Evolutionary conservation across 2,329 filamentous ascomycete species (phyloP).

Genomic region (Zarea fungicola): DNA sequence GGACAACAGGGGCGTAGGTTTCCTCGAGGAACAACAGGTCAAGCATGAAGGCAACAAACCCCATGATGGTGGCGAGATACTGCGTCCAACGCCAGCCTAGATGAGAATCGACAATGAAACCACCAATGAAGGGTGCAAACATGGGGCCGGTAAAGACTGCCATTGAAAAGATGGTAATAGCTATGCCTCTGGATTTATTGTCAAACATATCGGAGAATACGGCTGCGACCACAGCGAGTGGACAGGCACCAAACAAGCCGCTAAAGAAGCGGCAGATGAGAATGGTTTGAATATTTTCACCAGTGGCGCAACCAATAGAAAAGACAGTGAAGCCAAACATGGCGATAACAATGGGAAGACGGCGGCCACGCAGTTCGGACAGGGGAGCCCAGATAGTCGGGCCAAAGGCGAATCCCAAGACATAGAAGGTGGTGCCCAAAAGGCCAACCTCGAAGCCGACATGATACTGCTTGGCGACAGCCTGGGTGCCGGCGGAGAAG

Average conservation of each 20-base stretch:
- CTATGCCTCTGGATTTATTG: conserved; percentile 53
- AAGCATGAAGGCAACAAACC: conserved; percentile 52
- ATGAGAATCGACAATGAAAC: conserved; percentile 57
- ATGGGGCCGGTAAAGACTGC: conserved; percentile 61
- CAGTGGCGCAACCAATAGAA: conserved; percentile 58
- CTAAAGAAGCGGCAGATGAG: conserved; percentile 68
- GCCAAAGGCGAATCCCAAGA: conserved; percentile 67
- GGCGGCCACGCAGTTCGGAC: conserved; percentile 65
- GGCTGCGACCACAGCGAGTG: conserved; percentile 63
- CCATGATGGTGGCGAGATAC: conserved; percentile 59
- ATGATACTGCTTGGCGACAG: conserved; percentile 52
- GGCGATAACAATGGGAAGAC: conserved; percentile 53
- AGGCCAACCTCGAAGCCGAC: conserved; percentile 59
- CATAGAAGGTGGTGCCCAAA: conserved; percentile 63
- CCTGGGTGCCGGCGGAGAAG: conserved; percentile 61
- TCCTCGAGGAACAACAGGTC: conserved; percentile 61
- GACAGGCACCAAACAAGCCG: conserved; percentile 67
- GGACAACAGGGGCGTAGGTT: conserved; percentile 64
- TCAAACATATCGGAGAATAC: conserved; percentile 70
- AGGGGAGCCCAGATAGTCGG: conserved; percentile 69
- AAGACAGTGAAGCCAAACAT: conserved; percentile 68
- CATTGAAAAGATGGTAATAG: conserved; percentile 40
- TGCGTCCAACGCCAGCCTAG: conserved; percentile 71
- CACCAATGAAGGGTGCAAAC: conserved; percentile 63
- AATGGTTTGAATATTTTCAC: conserved; percentile 64